Base-by-base conservation (phyloP, 75 land plant genomes). In the Chamaecyparis obtusa region DNA sequence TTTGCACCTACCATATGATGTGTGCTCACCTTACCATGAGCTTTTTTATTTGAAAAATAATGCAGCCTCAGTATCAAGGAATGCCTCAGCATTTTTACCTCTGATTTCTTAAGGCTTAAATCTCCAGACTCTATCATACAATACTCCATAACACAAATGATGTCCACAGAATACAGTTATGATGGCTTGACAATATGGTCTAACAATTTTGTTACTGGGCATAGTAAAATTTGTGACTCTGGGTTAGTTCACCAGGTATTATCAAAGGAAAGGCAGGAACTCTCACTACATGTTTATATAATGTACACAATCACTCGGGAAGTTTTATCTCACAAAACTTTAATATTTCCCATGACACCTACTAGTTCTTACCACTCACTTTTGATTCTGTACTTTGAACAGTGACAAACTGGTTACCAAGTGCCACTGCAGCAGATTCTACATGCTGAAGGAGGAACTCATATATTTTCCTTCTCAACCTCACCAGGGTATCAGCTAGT, bases 371-470 rank as follows among this genome's bases (percentile, higher is more conserved):
- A 46, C 48, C 32, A n/a, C 54, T 30, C 49, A 44, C 54, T 51
- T 81, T 81, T 10, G 83, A 81, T 81, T 81, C 83, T 46, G 43
- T 84, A 57, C 85, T 9, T 67, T 91, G 87, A 8, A 86, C 81
- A 57, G 92, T 32, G 21, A 87, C 85, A 67, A 90, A 80, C 46
- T 92, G 90, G 84, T 86, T 76, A 69, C 90, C 90, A 32, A 94
- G 90, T 64, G 99, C 96, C 56, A 94, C 91, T 1, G 99, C 99
- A 55, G 99, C 98, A 24, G 96, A 92, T 82, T 98, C 97, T 11
- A 96, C 97, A 86, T 98, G 99, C 60, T 93, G 90, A 36, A 98
- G 95, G 67, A 98, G 92, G 87, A 95, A 98, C 86, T 96, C 96
- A 43, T 97, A 98, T 19, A 98, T 96, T 86, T 98, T 96, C 91